Evolutionary conservation across 352 stramenopile genomes (phyloP).

Genomic region (Phytophthora foliorum): DNA sequence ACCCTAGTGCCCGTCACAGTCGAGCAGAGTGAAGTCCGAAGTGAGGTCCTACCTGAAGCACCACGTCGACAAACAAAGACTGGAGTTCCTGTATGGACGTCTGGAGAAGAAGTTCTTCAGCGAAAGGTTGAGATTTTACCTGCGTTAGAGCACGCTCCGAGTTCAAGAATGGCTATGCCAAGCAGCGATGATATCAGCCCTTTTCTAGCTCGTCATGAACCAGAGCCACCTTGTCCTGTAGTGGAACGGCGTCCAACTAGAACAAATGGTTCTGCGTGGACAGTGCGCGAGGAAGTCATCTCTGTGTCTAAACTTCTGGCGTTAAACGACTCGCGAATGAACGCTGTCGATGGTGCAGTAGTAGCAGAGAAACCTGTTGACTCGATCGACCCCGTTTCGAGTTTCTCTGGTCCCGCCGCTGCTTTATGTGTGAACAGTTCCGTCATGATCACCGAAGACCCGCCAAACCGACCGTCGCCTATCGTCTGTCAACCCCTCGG

Average conservation of each 20-base stretch:
- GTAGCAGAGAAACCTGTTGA: constrained; percentile 1
- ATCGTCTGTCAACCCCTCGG: neutral
- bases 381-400: constrained; percentile 8
- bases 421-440: constrained; percentile 8
- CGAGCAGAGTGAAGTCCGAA: constrained; percentile 16
- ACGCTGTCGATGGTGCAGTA: neutral
- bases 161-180: neutral
- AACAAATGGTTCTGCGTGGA: constrained; percentile 25
- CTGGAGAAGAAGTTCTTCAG: constrained; percentile 36
- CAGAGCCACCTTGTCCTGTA: constrained; percentile 5
- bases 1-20: constrained; percentile 13
- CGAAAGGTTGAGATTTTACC: constrained; percentile 35
- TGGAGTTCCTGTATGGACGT: constrained; percentile 17
- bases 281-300: constrained; percentile 14
- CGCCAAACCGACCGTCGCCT: neutral
- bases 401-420: neutral
- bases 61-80: constrained; percentile 15
- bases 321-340: neutral
- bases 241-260: constrained; percentile 7
- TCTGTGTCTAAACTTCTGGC: constrained; percentile 3
- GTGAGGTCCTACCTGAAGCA: constrained; percentile 14
- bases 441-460: neutral
- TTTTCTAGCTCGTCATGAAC: constrained; percentile 24
- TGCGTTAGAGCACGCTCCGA: constrained; percentile 19
- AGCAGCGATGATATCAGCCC: constrained; percentile 27